Base-by-base conservation (phyloP, 2,329 filamentous ascomycete genomes). In the Microcyclospora tardicrescens region DNA sequence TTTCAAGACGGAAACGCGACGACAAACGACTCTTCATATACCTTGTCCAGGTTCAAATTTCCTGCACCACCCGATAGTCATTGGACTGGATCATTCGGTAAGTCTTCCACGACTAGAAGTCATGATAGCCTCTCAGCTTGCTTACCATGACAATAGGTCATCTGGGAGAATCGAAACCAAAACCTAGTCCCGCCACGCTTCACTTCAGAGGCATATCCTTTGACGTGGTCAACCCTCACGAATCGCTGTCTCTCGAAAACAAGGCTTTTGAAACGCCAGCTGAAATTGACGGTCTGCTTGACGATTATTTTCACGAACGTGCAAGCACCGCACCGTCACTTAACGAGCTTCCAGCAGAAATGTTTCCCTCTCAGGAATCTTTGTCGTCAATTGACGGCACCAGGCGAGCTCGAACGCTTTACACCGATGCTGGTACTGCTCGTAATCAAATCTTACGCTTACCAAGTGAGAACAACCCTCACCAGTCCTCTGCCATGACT, bases 181-280 rank as follows among this genome's bases (percentile, higher is more conserved):
- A 49, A 32, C 43, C 35, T 14, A 50, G 40, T 15, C 52, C 52
- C 36, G 44, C 54, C 13, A 56, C 49, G 12, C 33, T 59, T 16
- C 52, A 52, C 35, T 57, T 55, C 41, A 43, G 39, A 43, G 56
- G 56, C 28, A 48, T 55, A 13, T 57, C 54, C 2, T 59, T 59
- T 40, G 55, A 59, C 38, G 42, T 59, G 10, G 48, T 59, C 10
- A 59, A 59, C 35, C 56, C 56, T 14, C 56, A 57, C 48, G 50
- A 48, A 32, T 59, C 56, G 10, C 44, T 59, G n/a, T 36, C 54
- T 16, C 41, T 56, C 11, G 52, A 46, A 14, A 39, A 42, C 8
- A 44, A 45, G 27, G 40, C 48, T 15, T 39, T 58, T 31, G 56
- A 59, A 34, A 56, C 55, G 3, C 54, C 56, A 3, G 56, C 47